Evolutionary conservation across 1,284 basidiomycete genomes (phyloP).

Genomic region (Leccinum fuscescens): DNA sequence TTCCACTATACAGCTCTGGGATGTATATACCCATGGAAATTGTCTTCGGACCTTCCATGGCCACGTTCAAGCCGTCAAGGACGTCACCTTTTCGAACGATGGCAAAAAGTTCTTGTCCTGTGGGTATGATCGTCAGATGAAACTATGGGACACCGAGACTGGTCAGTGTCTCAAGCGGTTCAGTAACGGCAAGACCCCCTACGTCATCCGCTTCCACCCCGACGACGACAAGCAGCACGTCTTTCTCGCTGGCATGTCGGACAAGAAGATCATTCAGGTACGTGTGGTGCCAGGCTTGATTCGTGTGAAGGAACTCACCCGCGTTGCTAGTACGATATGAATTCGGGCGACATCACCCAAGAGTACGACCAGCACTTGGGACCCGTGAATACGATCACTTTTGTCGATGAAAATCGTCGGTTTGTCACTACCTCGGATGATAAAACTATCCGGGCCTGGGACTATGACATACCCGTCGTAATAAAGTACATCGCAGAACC

Average conservation of each 20-base stretch:
- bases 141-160: slow-evolving; percentile 99
- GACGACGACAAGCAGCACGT: slow-evolving; percentile 95
- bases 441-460: slow-evolving; percentile 99
- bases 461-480: slow-evolving; percentile 98
- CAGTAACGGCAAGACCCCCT: slow-evolving; percentile 94
- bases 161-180: slow-evolving; percentile 95
- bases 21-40: slow-evolving; percentile 95
- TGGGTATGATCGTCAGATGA: slow-evolving; percentile 95
- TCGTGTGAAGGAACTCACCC: slow-evolving; percentile 8
- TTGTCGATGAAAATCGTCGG: slow-evolving; percentile 93
- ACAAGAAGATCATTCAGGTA: slow-evolving; percentile 98
- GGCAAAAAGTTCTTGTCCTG: slow-evolving; percentile 90
- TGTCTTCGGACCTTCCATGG: slow-evolving; percentile 97
- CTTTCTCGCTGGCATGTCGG: slow-evolving; percentile 97
- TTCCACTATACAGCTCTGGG: slow-evolving; percentile 78
- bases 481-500: slow-evolving; percentile 99
- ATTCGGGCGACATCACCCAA: slow-evolving; percentile 90
- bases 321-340: slow-evolving; percentile 81
- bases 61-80: slow-evolving; percentile 95
- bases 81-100: slow-evolving; percentile 92
- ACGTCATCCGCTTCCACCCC: slow-evolving; percentile 93
- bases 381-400: slow-evolving; percentile 97
- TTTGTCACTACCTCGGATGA: slow-evolving; percentile 99
- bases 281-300: slow-evolving; percentile 20
- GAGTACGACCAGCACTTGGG: slow-evolving; percentile 99